These are phyloP conservation scores for Pluteus cervinus DNA, from an alignment of 768 basidiomycete species.

Conservation along the genomic window DNA sequence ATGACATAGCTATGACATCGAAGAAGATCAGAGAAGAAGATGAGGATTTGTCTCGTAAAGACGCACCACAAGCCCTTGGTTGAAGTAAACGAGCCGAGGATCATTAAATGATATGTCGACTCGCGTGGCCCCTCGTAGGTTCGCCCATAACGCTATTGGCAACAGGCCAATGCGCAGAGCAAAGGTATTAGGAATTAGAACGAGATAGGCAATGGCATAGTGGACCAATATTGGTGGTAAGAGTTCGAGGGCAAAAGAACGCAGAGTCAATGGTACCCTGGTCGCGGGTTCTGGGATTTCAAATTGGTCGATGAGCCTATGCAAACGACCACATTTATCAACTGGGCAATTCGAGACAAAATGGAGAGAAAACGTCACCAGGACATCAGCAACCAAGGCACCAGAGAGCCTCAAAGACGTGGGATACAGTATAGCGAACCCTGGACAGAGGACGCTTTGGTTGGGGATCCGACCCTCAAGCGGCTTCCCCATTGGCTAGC, in stretches of 20 bases:
- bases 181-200: slow-evolving; percentile 39
- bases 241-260: slow-evolving; percentile 29
- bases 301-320: slow-evolving; percentile 20
- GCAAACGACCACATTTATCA: neutral
- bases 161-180: slow-evolving; percentile 39
- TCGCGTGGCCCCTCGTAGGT: slow-evolving; percentile 36
- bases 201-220: slow-evolving; percentile 48
- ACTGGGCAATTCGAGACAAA: too few relatives aligned
- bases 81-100: slow-evolving; percentile 32
- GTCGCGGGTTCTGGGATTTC: slow-evolving; percentile 22
- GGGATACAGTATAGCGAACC: too few relatives aligned
- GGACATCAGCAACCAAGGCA: slow-evolving; percentile 5
- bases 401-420: too few relatives aligned
- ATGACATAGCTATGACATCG: slow-evolving; percentile 28
- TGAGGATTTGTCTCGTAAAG: neutral
- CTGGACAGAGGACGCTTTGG: too few relatives aligned
- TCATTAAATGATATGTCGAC: slow-evolving; percentile 34
- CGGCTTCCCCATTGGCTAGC: too few relatives aligned
- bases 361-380: too few relatives aligned
- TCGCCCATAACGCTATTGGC: slow-evolving; percentile 38
- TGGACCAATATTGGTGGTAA: slow-evolving; percentile 38
- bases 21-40: neutral
- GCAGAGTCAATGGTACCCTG: slow-evolving; percentile 27
- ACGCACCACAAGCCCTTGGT: slow-evolving; percentile 38
- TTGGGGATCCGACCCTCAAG: too few relatives aligned